These are phyloP conservation scores for Auriscalpium orientale DNA, from an alignment of 768 basidiomycete genomes.

Conservation along the genomic window DNA sequence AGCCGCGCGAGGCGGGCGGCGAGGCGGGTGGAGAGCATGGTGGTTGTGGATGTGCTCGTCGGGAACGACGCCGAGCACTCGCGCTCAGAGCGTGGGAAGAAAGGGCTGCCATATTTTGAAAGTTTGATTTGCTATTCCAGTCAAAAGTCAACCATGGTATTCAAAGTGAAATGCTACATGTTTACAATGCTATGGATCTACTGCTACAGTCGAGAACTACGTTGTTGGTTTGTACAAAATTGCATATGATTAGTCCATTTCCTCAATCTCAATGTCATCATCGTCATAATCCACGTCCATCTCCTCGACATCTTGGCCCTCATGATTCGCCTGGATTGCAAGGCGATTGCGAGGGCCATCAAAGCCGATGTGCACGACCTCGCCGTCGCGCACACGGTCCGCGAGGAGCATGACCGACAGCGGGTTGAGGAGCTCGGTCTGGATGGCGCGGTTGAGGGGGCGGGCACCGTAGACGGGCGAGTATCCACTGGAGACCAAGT, in stretches of 20 bases:
- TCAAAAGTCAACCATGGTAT: too few species aligned
- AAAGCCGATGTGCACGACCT: slow-evolving; percentile 66
- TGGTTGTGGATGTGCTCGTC: not conserved
- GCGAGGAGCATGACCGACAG: slow-evolving; percentile 80
- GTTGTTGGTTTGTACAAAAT: too few species aligned
- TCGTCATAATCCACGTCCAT: slow-evolving; percentile 54
- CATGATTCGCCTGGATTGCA: slow-evolving; percentile 77
- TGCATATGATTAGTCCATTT: slow-evolving; percentile 42
- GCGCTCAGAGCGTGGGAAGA: too few species aligned
- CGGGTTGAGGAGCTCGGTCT: slow-evolving; percentile 88
- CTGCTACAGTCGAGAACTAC: not conserved
- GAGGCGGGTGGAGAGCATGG: slow-evolving; percentile 10
- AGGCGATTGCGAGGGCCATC: slow-evolving; percentile 79
- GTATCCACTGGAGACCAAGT: slow-evolving; percentile 70
- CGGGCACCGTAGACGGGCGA: slow-evolving; percentile 85
- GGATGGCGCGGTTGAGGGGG: slow-evolving; percentile 86
- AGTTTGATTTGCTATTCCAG: too few species aligned
- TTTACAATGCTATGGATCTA: not conserved
- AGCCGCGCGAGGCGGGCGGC: slow-evolving; percentile 11
- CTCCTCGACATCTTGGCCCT: slow-evolving; percentile 38
- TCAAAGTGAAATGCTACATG: not conserved
- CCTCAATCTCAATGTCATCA: slow-evolving; percentile 60
- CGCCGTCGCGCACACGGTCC: slow-evolving; percentile 74
- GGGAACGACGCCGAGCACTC: too few species aligned
- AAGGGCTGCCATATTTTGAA: too few species aligned